Evolutionary conservation across 768 basidiomycete genomes (phyloP).

Genomic region (Leucocoprinus birnbaumii): DNA sequence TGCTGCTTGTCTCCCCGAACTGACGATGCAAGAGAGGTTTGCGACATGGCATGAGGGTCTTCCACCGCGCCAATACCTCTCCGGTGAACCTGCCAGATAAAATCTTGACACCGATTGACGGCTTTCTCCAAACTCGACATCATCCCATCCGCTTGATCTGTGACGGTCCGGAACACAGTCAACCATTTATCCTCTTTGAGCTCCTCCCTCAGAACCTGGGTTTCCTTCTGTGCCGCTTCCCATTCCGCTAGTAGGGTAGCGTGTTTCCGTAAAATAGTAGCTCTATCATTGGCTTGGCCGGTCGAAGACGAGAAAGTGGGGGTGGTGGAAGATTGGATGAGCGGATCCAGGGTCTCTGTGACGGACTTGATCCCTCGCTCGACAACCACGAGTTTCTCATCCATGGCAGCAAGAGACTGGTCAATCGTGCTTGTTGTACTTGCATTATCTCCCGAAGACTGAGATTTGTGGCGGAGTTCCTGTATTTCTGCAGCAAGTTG

Average conservation of each 20-base stretch:
- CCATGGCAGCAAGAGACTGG: slow-evolving; percentile 73
- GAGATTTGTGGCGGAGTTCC: slow-evolving; percentile 86
- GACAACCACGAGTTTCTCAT: slow-evolving; percentile 75
- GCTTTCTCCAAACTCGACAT: slow-evolving; percentile 95
- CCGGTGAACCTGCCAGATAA: slow-evolving; percentile 79
- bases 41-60: slow-evolving; percentile 13
- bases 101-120: slow-evolving; percentile 86
- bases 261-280: slow-evolving; percentile 69
- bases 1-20: slow-evolving; percentile 50
- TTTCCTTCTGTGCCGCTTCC: slow-evolving; percentile 78
- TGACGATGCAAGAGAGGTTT: slow-evolving; percentile 35
- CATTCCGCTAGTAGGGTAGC: slow-evolving; percentile 72
- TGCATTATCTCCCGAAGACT: slow-evolving; percentile 53
- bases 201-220: slow-evolving; percentile 82
- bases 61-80: slow-evolving; percentile 45
- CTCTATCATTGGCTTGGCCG: slow-evolving; percentile 36
- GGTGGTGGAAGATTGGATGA: slow-evolving; percentile 45
- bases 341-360: slow-evolving; percentile 62
- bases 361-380: slow-evolving; percentile 69
- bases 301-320: slow-evolving; percentile 37
- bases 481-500: slow-evolving; percentile 66
- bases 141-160: slow-evolving; percentile 96
- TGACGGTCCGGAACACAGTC: slow-evolving; percentile 89
- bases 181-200: slow-evolving; percentile 98
- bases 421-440: slow-evolving; percentile 70